A percentile compares a stretch with the other conserved stretches of the same genome.
phyloP scores from a whole-genome alignment of 1,139 yeast genomes.

The Petasospora rhodanensis region DNA sequence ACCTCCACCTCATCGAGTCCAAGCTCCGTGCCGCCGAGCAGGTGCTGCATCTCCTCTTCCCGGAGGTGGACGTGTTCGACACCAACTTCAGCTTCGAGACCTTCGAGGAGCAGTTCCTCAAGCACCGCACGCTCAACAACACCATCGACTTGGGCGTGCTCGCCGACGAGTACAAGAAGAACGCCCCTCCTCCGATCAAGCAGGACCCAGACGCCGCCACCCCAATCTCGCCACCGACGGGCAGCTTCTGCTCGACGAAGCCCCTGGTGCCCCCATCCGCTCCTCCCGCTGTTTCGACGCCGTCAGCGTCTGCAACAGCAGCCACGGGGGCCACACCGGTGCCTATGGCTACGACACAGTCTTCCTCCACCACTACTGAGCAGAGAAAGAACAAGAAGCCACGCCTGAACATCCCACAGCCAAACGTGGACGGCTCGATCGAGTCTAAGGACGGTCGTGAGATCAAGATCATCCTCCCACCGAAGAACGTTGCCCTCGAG shows the following conservation, averaged over 20 bases:
- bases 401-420: conserved; percentile 18
- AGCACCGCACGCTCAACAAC: conserved; percentile 1
- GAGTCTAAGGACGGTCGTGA: conserved; percentile 35
- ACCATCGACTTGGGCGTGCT: conserved; percentile 8
- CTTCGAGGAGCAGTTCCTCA: conserved; percentile 28
- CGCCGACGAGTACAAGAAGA: conserved; percentile 10
- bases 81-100: conserved; percentile 44
- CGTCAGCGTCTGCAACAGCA: no score
- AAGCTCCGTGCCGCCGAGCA: conserved; percentile 33
- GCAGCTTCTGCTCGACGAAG: no score
- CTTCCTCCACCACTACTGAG: background rate
- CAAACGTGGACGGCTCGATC: conserved; percentile 34
- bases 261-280: no score
- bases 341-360: no score
- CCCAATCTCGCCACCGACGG: conserved; percentile 6
- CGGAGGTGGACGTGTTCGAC: conserved; percentile 46
- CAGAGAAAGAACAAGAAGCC: conserved; percentile 15
- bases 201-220: conserved; percentile 5
- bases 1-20: conserved; percentile 31
- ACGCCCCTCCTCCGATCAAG: conserved; percentile 8
- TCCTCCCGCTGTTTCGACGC: background rate
- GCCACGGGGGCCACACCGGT: no score
- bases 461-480: conserved; percentile 16
- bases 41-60: conserved; percentile 42
- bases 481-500: conserved; percentile 69